A percentile compares a stretch with the other conserved stretches of the same genome.
These are phyloP conservation scores for Aspergillus homomorphus DNA, from an alignment of 495 filamentous ascomycete genomes.

Conservation along the genomic window DNA sequence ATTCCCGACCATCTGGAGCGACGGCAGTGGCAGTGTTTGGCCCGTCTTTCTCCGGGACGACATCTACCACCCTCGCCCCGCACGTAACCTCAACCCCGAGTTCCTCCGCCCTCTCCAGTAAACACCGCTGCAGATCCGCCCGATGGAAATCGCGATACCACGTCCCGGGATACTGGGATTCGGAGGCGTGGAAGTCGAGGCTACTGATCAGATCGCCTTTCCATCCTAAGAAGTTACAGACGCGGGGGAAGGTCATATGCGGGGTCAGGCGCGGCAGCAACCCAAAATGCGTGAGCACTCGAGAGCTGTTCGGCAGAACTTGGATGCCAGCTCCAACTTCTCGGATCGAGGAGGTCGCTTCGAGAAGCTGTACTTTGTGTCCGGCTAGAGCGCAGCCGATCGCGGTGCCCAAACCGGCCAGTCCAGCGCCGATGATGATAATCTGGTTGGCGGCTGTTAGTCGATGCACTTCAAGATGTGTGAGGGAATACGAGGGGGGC, in stretches of 20 bases:
- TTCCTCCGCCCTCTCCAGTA: slow-evolving; percentile 49
- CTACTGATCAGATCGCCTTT: slow-evolving; percentile 49
- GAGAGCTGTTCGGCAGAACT: slow-evolving; percentile 53
- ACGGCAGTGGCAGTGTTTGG: slow-evolving; percentile 24
- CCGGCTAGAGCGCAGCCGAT: slow-evolving; percentile 59
- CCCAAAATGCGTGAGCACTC: slow-evolving; percentile 53
- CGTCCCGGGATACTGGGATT: slow-evolving; percentile 42
- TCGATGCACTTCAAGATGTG: neutral
- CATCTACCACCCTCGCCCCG: slow-evolving; percentile 38
- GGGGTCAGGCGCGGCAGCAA: slow-evolving; percentile 47
- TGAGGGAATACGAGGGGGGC: neutral
- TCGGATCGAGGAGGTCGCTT: slow-evolving; percentile 54
- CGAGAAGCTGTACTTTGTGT: slow-evolving; percentile 58
- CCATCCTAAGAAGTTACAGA: slow-evolving; percentile 55
- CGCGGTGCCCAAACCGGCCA: slow-evolving; percentile 60
- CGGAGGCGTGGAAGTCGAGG: slow-evolving; percentile 46
- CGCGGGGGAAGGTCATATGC: slow-evolving; percentile 47
- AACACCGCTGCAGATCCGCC: slow-evolving; percentile 51
- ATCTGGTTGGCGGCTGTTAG: slow-evolving; percentile 16
- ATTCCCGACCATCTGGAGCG: slow-evolving; percentile 28
- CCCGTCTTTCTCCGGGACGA: slow-evolving; percentile 30
- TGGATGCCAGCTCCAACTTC: slow-evolving; percentile 55
- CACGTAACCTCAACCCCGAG: slow-evolving; percentile 49
- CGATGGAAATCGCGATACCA: slow-evolving; percentile 62
- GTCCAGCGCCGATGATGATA: slow-evolving; percentile 61